Conservation (phyloP, 164 flowering plant genomes). For the Annona cherimola region DNA sequence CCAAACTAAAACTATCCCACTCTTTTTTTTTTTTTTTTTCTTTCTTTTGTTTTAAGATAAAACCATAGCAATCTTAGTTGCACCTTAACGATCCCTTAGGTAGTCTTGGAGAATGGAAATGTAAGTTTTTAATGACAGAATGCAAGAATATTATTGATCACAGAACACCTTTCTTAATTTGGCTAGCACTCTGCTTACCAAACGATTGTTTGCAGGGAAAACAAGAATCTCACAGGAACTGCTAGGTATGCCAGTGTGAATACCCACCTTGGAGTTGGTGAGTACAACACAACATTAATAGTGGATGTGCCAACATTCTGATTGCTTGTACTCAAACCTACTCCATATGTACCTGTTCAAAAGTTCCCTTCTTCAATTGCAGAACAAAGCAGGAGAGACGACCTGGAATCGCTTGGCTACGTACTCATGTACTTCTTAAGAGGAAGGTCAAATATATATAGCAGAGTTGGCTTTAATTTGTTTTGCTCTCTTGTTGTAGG, state of each 20-base stretch:
- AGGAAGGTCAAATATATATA: constrained; percentile 48
- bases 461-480: background rate
- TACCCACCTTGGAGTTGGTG: constrained; percentile 82
- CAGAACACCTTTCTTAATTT: too few relatives aligned
- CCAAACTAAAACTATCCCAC: too few relatives aligned
- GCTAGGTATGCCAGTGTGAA: constrained; percentile 84
- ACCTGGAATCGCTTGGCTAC: constrained; percentile 78
- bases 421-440: constrained; percentile 79
- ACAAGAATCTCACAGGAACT: constrained; percentile 77
- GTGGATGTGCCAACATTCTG: constrained; percentile 16
- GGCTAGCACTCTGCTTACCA: background rate
- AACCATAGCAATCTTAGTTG: too few relatives aligned
- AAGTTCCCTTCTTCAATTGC: constrained; percentile 9
- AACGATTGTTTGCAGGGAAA: constrained; percentile 40
- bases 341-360: background rate
- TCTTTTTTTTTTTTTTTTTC: too few relatives aligned
- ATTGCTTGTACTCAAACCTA: too few relatives aligned
- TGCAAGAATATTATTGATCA: too few relatives aligned
- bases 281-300: constrained; percentile 18
- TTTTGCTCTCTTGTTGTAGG: background rate
- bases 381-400: constrained; percentile 91
- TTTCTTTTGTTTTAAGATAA: too few relatives aligned
- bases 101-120: too few relatives aligned
- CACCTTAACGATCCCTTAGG: too few relatives aligned
- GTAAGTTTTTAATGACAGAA: too few relatives aligned